phyloP scores from a whole-genome alignment of 805 yeast genomes.

The Metschnikowia noctiluminum region DNA sequence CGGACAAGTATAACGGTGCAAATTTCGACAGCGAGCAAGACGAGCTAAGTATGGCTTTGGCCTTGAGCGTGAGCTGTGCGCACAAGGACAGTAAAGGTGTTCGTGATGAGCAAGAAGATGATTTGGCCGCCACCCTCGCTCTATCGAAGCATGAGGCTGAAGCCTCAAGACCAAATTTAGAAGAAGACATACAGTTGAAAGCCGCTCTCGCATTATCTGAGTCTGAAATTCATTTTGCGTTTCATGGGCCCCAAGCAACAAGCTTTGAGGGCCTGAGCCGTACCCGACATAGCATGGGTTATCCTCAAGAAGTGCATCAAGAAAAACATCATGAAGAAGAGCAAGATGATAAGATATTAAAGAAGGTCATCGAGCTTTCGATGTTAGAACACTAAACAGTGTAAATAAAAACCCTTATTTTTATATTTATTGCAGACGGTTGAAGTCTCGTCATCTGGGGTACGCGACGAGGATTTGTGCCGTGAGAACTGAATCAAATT shows the following conservation, averaged over 20 bases:
- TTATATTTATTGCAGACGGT: too few species aligned
- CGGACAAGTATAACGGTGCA: constrained; percentile 48
- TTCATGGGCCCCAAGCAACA: neutral
- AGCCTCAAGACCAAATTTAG: neutral
- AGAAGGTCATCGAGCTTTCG: constrained; percentile 20
- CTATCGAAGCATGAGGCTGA: neutral
- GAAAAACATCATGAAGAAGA: neutral
- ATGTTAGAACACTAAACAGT: constrained; percentile 13
- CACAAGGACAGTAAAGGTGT: neutral
- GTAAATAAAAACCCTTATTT: neutral
- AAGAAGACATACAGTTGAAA: constrained; percentile 3
- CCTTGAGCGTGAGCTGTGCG: constrained; percentile 18
- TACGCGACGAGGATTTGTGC: too few species aligned
- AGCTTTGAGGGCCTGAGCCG: constrained; percentile 5
- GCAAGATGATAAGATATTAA: constrained; percentile 20
- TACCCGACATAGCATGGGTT: too few species aligned
- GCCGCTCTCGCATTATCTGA: constrained; percentile 10
- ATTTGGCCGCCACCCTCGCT: neutral
- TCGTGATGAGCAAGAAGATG: neutral
- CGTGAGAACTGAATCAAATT: too few species aligned
- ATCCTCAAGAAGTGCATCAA: neutral
- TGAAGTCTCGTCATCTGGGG: too few species aligned
- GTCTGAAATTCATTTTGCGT: constrained; percentile 10
- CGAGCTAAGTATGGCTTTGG: constrained; percentile 26
- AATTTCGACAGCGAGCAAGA: constrained; percentile 26